Evolutionary conservation across 1,284 basidiomycete species (phyloP).

Genomic region (Papiliotrema terrestris): DNA sequence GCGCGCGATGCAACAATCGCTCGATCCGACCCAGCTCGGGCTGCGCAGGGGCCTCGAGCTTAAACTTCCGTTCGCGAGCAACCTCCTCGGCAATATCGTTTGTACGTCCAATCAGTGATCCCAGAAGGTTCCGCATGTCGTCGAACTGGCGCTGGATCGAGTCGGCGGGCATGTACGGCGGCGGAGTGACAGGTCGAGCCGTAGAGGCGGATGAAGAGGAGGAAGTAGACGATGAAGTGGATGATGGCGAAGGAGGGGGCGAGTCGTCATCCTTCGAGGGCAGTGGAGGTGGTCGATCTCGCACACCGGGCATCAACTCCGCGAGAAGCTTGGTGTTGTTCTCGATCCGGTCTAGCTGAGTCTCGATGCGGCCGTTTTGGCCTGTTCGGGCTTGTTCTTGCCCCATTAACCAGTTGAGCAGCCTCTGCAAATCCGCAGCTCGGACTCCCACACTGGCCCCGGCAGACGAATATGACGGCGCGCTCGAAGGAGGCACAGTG

Average conservation of each 20-base stretch:
- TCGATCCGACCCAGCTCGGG: conserved; percentile 32
- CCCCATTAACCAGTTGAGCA: conserved; percentile 40
- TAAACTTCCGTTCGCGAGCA: conserved; percentile 14
- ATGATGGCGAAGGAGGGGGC: conserved; percentile 21
- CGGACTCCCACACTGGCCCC: neutral
- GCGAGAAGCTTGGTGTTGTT: conserved; percentile 32
- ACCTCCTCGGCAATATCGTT: conserved; percentile 32
- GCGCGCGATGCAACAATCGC: conserved; percentile 34
- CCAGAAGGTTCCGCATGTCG: conserved; percentile 36
- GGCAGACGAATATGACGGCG: conserved; percentile 1
- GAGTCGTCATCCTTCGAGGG: conserved; percentile 31
- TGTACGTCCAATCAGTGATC: conserved; percentile 37
- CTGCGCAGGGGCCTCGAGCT: conserved; percentile 21
- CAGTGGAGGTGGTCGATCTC: conserved; percentile 34
- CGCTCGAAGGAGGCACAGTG: neutral
- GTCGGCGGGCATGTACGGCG: conserved; percentile 28
- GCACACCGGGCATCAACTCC: conserved; percentile 15
- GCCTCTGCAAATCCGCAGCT: conserved; percentile 20
- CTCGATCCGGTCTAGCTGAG: conserved; percentile 47
- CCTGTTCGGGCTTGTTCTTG: conserved; percentile 39
- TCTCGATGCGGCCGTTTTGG: conserved; percentile 29
- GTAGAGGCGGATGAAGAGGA: too few species aligned
- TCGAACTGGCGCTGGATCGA: conserved; percentile 30
- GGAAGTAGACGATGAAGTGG: too few species aligned
- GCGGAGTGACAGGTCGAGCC: conserved; percentile 39